A percentile compares a stretch with the other conserved stretches of the same genome.
Conservation (phyloP, 208 protist species). For the Leishmania lainsoni region DNA sequence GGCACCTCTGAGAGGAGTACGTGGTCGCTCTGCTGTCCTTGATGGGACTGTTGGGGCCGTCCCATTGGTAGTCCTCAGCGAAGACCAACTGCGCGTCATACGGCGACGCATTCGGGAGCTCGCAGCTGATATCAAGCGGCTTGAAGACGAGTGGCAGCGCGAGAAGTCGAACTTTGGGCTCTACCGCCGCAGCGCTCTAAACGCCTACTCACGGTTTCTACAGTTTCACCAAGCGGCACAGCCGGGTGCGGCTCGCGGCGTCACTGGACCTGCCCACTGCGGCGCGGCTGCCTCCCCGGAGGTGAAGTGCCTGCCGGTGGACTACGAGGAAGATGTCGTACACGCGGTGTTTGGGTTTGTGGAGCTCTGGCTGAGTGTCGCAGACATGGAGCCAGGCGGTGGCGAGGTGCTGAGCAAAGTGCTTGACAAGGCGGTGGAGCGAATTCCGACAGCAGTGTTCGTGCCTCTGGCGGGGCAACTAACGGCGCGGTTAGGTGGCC, state of each 20-base stretch:
- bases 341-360: slow-evolving; percentile 84
- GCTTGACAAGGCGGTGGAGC: slow-evolving; percentile 48
- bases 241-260: not conserved
- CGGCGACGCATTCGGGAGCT: slow-evolving; percentile 57
- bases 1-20: not conserved
- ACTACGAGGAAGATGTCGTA: slow-evolving; percentile 40
- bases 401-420: slow-evolving; percentile 38
- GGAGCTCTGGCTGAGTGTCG: slow-evolving; percentile 59
- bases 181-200: slow-evolving; percentile 77
- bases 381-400: slow-evolving; percentile 17
- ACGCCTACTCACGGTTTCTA: slow-evolving; percentile 75
- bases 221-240: slow-evolving; percentile 34
- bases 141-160: slow-evolving; percentile 55
- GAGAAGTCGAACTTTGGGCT: slow-evolving; percentile 53
- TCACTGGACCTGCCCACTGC: not conserved
- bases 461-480: slow-evolving; percentile 72
- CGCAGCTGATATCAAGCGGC: slow-evolving; percentile 42
- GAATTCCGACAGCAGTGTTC: slow-evolving; percentile 60
- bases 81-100: slow-evolving; percentile 51
- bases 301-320: slow-evolving; percentile 19
- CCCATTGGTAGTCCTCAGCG: slow-evolving; percentile 16
- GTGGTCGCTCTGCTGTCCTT: not conserved
- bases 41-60: not conserved
- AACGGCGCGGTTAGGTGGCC: slow-evolving; percentile 57
- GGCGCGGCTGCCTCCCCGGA: not conserved